Evolutionary conservation across 441 rosid genomes (phyloP), one percentile per base, ranked within the genome.

Genomic region (Viola pubescens): DNA sequence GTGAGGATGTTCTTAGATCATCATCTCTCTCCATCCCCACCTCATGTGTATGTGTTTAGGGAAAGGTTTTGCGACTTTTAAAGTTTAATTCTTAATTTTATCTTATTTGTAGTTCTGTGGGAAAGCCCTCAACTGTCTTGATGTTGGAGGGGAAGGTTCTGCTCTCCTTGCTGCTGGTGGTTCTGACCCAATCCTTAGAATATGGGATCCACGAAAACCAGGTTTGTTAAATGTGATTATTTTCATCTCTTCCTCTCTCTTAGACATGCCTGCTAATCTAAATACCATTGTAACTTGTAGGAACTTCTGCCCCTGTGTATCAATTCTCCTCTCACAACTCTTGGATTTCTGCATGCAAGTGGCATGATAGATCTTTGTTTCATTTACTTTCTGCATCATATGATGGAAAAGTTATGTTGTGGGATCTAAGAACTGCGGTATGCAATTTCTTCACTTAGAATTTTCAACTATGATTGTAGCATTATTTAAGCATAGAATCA

Each of bases 361-460:
- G 99, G 98, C 98, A 91, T 68, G 51, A 72, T 10, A 73, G 73
- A 62, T 88, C 98, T 8, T 77, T 81, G 82, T 82, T 82, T 67
- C 99, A 94, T 76, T 78, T 91, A 54, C 83, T 94, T 48, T 81
- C 99, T 14, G 86, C 98, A 56, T 91, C 96, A 14, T 88, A 86
- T 73, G 99, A 94, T 60, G 99, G 99, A 69, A 91, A 91, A 84
- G 81, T 94, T 70, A 94, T 91, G 98, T 70, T 88, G 57, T 94
- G 99, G 96, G 99, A 94, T 82, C 79, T 91, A 19, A 85, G 99
- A 79, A 94, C 99, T 42, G 98, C 97, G 74, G 99, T 91, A 87
- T 52, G 42, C 76, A 11, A 14, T 54, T 56, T 65, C 6, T 11
- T 12, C 5, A 52, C 49, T 59, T 66, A 37, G 38, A 44, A 63